phyloP scores from a whole-genome alignment of 345 rosid species.

The Syzygium aqueum region DNA sequence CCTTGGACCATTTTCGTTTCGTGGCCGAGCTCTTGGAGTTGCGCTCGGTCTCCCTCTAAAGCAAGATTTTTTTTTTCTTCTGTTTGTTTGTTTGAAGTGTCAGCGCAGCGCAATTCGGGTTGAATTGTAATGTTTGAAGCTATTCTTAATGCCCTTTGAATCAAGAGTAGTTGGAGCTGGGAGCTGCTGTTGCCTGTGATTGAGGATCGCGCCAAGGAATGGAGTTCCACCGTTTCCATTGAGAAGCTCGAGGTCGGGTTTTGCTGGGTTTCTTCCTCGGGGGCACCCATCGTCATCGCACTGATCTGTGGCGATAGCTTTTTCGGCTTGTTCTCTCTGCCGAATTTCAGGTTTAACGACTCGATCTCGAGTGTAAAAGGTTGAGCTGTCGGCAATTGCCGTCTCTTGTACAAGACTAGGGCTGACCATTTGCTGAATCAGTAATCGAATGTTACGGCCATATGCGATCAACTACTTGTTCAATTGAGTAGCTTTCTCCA shows the following conservation, averaged over 20 bases:
- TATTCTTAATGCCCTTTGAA: neutral
- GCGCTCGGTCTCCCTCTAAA: neutral
- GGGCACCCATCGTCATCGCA: neutral
- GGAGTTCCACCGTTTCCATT: neutral
- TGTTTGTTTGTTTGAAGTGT: neutral
- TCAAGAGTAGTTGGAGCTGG: neutral
- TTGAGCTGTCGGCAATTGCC: neutral
- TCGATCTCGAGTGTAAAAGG: neutral
- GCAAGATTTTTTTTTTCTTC: neutral
- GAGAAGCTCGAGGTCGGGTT: neutral
- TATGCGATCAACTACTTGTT: neutral
- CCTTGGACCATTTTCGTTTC: neutral
- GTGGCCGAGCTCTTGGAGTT: neutral
- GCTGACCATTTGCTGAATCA: neutral
- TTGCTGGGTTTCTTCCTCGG: neutral
- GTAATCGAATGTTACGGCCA: neutral
- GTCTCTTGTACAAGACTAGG: neutral
- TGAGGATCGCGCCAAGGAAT: neutral
- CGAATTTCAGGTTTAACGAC: neutral
- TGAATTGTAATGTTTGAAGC: neutral
- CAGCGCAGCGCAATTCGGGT: neutral
- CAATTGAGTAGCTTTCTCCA: neutral
- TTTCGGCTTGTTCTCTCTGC: neutral
- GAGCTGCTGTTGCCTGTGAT: neutral
- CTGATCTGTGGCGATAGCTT: neutral